Evolutionary conservation across 495 filamentous ascomycete genomes (phyloP).

Genomic region (Cercophora scortea): DNA sequence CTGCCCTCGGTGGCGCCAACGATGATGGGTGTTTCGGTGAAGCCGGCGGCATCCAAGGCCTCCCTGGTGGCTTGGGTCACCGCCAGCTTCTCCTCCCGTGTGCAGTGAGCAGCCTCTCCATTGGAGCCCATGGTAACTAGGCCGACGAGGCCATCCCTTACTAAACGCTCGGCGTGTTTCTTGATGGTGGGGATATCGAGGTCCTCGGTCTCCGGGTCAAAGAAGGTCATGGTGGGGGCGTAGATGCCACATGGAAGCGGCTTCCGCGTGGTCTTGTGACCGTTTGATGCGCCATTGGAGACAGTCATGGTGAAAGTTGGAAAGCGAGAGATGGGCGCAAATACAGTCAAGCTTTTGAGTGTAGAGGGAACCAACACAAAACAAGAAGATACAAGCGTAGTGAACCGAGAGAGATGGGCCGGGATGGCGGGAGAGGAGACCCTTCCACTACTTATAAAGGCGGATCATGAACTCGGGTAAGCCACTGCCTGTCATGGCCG

Average conservation of each 20-base stretch:
- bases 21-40: slow-evolving; percentile 68
- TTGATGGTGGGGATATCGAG: slow-evolving; percentile 74
- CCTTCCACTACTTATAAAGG: slow-evolving; percentile 21
- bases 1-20: slow-evolving; percentile 73
- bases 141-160: slow-evolving; percentile 69
- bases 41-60: slow-evolving; percentile 75
- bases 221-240: slow-evolving; percentile 87
- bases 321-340: background rate
- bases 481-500: slow-evolving; percentile 24
- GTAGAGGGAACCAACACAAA: background rate
- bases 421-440: slow-evolving; percentile 11
- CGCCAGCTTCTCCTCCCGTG: slow-evolving; percentile 62
- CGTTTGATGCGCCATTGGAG: slow-evolving; percentile 27
- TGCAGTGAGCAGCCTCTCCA: slow-evolving; percentile 80
- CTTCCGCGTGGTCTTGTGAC: slow-evolving; percentile 37
- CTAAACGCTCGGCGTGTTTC: slow-evolving; percentile 73
- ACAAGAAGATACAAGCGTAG: slow-evolving; percentile 1
- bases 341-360: background rate
- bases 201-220: slow-evolving; percentile 72
- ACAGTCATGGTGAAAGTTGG: slow-evolving; percentile 24
- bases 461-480: slow-evolving; percentile 4
- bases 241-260: slow-evolving; percentile 80
- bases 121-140: slow-evolving; percentile 88
- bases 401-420: slow-evolving; percentile 4
- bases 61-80: slow-evolving; percentile 74